Evolutionary conservation across 2,329 filamentous ascomycete genomes (phyloP), one percentile per base, ranked within the genome.

Genomic region (Aureobasidium uvarum): DNA sequence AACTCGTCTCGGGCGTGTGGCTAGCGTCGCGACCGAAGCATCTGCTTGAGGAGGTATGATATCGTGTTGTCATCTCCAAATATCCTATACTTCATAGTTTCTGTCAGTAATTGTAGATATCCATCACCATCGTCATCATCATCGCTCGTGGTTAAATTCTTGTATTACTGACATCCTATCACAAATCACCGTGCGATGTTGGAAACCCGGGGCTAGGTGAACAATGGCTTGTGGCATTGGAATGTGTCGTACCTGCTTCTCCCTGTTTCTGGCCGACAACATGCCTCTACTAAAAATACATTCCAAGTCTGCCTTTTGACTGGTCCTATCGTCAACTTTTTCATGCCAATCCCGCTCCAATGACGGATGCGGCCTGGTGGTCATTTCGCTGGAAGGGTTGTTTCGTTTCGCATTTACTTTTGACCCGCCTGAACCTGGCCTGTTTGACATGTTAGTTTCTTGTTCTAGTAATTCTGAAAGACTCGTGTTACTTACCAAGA

Each of bases 401-500:
- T 58, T 58, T 54, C 38, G 60, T 63, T 52, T 54, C 60, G 36
- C 60, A 36, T 51, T 62, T 66, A 68, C 55, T 68, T 68, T 55
- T 68, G 67, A 43, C 67, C 67, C 16, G 66, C 63, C 43, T 67
- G 64, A 25, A 68, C 67, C 25, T 68, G 67, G 58, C 67, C 67
- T 68, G 38, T 54, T 51, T 20, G 11, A 62, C n/a, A 10, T 13
- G 41, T 66, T 65, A 66, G 67, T 46, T 36, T 33, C 39, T 50
- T 38, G 20, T 38, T 43, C 38, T 8, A n/a, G 1, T 16, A 52
- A 5, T 67, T 72, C 66, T 33, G 71, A 23, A 71, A 72, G 74
- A 74, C 54, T 54, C 38, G 45, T 72, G 62, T 76, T 75, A 80
- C 84, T 80, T 74, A 96, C 95, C 95, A 77, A 99, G 89, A 84